Evolutionary conservation across 345 rosid genomes (phyloP), one percentile per base, ranked within the genome.

Genomic region (Eucalyptus marginata): DNA sequence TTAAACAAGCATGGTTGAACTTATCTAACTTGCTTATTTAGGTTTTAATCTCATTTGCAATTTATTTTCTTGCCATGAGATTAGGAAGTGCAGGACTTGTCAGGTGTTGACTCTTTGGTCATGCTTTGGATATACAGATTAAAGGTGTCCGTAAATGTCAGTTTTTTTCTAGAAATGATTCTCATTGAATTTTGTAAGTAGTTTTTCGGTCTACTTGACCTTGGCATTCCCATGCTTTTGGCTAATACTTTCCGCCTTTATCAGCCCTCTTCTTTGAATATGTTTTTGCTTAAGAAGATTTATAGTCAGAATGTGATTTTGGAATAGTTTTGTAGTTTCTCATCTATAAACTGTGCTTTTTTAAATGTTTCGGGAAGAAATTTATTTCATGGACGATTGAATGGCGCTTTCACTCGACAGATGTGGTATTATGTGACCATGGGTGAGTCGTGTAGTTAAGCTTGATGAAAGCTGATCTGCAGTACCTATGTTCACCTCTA

Each of bases 391-490:
- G 99, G 98, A 97, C 98, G 20, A 91, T 97, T 66, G 98, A 95
- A 90, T 97, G 99, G 99, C 94, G 93, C 87, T 97, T 97, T 91
- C 96, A 95, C 91, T 93, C 95, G 92, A 96, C 20, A 43, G 93
- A 93, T 94, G 94, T 94, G 87, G 93, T 93, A 90, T 83, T 95
- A 86, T 49, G 92, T 79, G 97, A 97, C 91, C 96, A 96, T 86
- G 93, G 95, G 97, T 96, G 90, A 94, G 94, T 84, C 87, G 15
- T 51, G 54, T 86, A 29, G 27, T 36, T n/a, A 49, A 64, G 43
- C 86, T 49, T 15, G 62, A 13, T 36, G 88, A 50, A 79, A 88
- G 59, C 36, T 36, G 51, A 36, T 88, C 1, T n/a, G 33, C 51
- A 18, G 86, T 51, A 18, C 40, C 81, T 49, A n/a, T 58, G 52